Evolutionary conservation across 2,329 filamentous ascomycete species (phyloP), one percentile per base, ranked within the genome.

Genomic region (Colletotrichum sojae): DNA sequence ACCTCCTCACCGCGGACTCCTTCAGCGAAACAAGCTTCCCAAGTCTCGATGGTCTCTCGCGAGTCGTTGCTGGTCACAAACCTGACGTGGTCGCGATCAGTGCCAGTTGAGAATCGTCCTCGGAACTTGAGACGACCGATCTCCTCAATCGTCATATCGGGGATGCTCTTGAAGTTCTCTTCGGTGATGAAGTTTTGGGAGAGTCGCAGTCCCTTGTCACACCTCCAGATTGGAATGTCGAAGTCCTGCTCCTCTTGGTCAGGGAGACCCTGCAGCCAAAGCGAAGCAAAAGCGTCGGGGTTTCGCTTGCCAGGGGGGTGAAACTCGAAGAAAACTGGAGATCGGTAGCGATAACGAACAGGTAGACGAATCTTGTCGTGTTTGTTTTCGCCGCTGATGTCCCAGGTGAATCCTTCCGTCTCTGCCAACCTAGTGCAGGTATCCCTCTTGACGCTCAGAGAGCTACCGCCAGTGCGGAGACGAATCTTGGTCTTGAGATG

Each of bases 121-220:
- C 86, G 85, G 85, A 98, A 97, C 43, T 90, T 88, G 13, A 98
- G 83, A 2, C 94, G 91, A 1, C 95, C 95, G 45, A 97, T 84
- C 78, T 96, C 92, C 69, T 93, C 86, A 13, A 97, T 85, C 53
- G 94, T 87, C 1, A 97, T 85, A 52, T 94, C 93, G 0, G 93
- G 92, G 13, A 94, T 86, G 2, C 87, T 82, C 10, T 84, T 81
- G 77, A 88, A 90, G 76, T 96, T 97, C 18, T 91, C 85, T 69
- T 94, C 90, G 0, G 94, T 97, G 75, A 98, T 92, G 79, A 95
- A 98, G 77, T 97, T 98, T 77, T 98, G 95, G 0, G 92, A 93
- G 12, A 98, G 84, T 5, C 95, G 90, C 70, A 88, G 84, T 0
- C 91, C 86, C 66, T 93, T 92, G 73, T 92, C 86, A 25, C 94